Evolutionary conservation across 23 red algal genomes (phyloP), one percentile per base, ranked within the genome.

Genomic region (Gracilaria domingensis): DNA sequence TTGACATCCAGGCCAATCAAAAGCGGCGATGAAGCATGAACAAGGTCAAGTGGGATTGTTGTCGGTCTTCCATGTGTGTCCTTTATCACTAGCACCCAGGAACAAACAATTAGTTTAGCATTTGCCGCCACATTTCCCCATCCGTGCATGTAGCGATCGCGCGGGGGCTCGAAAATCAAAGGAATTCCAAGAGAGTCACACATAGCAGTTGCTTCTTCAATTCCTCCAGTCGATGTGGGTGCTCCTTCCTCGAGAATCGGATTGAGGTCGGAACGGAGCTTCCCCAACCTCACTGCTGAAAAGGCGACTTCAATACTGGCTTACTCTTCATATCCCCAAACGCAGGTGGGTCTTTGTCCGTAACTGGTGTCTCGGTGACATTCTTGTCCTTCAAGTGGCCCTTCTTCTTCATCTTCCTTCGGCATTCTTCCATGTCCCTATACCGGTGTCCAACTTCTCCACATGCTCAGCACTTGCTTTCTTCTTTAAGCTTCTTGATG

Each of bases 371-470:
- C 42, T 45, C 42, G 11, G 42, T 11, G 11, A 45, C 42, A 7
- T 45, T 4, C 42, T 45, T 45, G 42, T 45, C 42, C 11, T 45
- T 45, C 11, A 11, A 45, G 42, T 11, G 42, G 42, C 42, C 5
- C 42, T 45, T 45, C 42, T 11, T 45, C 11, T 45, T 45, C 42
- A 45, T 45, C 42, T 7, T 45, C 42, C 11, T 12, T 8, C 25
- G 61, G 51, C 75, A 80, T 50, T 47, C 47, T 50, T 80, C 28
- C 23, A 33, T 40, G 75, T 80, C 75, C 47, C 29, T 47, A 80
- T 80, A 80, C 75, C 75, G 51, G 54, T 80, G 75, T 30, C 32
- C 75, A 80, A 25, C 51, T 16, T 21, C 54, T 48, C 75, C 75
- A 28, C 75, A 80, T 17, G 47, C 36, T 54, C 36, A n/a, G 54